These are phyloP conservation scores for Moelleriella libera DNA, from an alignment of 2,329 filamentous ascomycete genomes.

Conservation along the genomic window DNA sequence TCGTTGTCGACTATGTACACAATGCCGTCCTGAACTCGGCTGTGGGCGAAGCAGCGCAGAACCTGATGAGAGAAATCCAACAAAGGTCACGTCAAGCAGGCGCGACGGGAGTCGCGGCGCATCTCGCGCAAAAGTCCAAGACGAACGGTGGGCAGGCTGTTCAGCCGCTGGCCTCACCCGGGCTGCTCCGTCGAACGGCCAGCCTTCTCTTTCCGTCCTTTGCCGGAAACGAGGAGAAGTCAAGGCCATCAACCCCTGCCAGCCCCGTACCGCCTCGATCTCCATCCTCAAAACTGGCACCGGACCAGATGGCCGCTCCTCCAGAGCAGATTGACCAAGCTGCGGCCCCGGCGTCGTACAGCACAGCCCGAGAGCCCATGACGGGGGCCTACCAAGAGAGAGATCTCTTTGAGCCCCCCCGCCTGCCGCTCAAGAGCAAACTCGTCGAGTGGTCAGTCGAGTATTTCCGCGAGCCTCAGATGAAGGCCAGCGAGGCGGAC, in stretches of 20 bases:
- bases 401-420: constrained; percentile 41
- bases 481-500: constrained; percentile 91
- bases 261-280: constrained; percentile 14
- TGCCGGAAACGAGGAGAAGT: constrained; percentile 32
- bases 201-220: constrained; percentile 49
- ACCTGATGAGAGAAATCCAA: constrained; percentile 60
- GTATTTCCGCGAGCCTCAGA: constrained; percentile 96
- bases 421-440: constrained; percentile 63
- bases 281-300: constrained; percentile 21
- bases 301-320: constrained; percentile 34
- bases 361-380: constrained; percentile 63
- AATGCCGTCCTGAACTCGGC: constrained; percentile 64
- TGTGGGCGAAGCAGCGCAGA: constrained; percentile 55
- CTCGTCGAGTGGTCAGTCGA: constrained; percentile 95
- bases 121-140: constrained; percentile 27
- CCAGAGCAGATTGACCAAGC: constrained; percentile 63
- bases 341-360: constrained; percentile 54
- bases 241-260: constrained; percentile 18
- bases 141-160: constrained; percentile 20
- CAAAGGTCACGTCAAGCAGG: constrained; percentile 32
- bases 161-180: constrained; percentile 38
- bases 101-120: constrained; percentile 25
- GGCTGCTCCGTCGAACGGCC: constrained; percentile 47
- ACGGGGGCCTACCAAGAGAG: constrained; percentile 60
- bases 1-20: constrained; percentile 80